Evolutionary conservation across 2,329 filamentous ascomycete species (phyloP).

Genomic region (Hirsutella rhossiliensis): DNA sequence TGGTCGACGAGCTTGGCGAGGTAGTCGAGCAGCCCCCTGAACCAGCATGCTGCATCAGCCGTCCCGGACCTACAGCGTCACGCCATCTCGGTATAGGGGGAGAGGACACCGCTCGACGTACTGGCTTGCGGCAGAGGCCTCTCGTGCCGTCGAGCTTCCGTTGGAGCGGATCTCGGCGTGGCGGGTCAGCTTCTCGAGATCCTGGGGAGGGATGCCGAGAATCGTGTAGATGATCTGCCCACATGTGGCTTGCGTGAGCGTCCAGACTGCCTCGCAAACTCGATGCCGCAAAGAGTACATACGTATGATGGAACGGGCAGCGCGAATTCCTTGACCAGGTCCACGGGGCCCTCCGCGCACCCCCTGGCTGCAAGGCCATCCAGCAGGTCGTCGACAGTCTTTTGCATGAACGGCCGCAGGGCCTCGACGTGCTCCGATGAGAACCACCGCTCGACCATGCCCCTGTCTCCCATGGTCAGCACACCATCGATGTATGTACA

Average conservation of each 20-base stretch:
- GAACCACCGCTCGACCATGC: constrained; percentile 35
- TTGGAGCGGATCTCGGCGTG: constrained; percentile 33
- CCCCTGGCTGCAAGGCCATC: constrained; percentile 23
- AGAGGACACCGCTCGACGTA: too few species aligned
- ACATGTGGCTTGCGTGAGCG: too few species aligned
- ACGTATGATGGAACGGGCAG: constrained; percentile 35
- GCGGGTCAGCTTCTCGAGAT: constrained; percentile 32
- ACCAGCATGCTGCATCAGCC: too few species aligned
- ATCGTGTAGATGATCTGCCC: constrained; percentile 35
- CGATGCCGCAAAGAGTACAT: background rate
- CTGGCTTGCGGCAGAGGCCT: constrained; percentile 31
- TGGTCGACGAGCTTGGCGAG: constrained; percentile 29
- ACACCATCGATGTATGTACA: background rate
- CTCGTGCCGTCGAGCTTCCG: constrained; percentile 31
- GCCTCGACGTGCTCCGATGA: constrained; percentile 22
- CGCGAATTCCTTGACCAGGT: constrained; percentile 33
- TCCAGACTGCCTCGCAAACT: too few species aligned
- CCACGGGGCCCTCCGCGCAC: constrained; percentile 23
- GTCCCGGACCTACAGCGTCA: too few species aligned
- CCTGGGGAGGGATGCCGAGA: constrained; percentile 33
- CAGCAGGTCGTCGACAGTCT: constrained; percentile 30
- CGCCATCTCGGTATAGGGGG: too few species aligned
- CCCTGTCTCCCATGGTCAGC: constrained; percentile 12
- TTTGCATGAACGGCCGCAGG: constrained; percentile 31
- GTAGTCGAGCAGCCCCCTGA: constrained; percentile 31